Base-by-base conservation (phyloP, 768 basidiomycete genomes). In the Russula lepida region DNA sequence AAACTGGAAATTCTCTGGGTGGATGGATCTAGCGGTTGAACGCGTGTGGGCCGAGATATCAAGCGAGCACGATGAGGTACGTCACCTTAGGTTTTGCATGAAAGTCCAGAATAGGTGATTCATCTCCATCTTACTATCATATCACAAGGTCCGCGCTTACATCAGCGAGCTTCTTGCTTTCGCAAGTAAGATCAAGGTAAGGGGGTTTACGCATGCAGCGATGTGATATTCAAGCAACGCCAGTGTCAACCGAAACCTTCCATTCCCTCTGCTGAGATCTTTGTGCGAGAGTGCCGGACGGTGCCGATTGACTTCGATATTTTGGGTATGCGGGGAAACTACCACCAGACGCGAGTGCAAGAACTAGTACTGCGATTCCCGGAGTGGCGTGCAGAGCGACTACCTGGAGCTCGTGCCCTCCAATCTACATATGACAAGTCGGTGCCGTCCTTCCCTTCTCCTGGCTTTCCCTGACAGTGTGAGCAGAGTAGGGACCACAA, bases 391-490 rank as follows among this genome's bases (percentile, higher is more conserved):
- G 76, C 78, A 41, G 80, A 87, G 62, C 81, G 92, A 33, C 70
- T 84, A 5, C 82, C 89, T 21, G 90, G 91, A 4, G 81, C 84
- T 27, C 82, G 86, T 35, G 90, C 90, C 4, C 86, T 90, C 68
- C 86, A 90, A 68, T 93, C 90, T 0, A 85, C 81, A n/a, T 92
- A 93, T 66, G 92, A 95, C 68, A 81, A 85, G 81, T 85, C 69
- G 41, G 77, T 70, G 2, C 50, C 60, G 43, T 8, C n/a, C 43
- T 21, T 17, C 49, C 21, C 25, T 23, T 27, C 15, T 37, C 35
- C 13, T 13, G 32, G 28, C 28, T 6, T 39, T 30, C 21, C 13
- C 32, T 56, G 51, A 44, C 50, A n/a, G 30, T 43, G 33, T 56
- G 37, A 19, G 32, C 68, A 85, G 86, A 68, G 81, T 84, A 68